Conservation (phyloP, 2,329 filamentous ascomycete species). For the Acephala macrosclerotiorum region DNA sequence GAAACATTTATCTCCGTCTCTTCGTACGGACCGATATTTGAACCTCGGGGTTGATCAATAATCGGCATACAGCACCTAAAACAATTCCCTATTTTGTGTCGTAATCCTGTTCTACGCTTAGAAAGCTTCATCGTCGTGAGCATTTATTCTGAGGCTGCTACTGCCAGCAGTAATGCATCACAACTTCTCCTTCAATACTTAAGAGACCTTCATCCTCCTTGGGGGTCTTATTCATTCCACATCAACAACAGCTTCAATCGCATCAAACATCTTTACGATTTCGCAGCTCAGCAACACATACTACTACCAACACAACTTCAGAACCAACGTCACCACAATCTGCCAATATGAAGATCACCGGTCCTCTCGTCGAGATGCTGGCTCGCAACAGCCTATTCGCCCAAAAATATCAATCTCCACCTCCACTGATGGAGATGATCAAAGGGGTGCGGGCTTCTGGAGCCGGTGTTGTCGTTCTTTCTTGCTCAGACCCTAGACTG, state of each 20-base stretch:
- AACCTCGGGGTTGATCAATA: not conserved
- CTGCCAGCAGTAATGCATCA: not conserved
- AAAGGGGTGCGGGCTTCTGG: constrained; percentile 24
- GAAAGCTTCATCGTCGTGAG: constrained; percentile 1
- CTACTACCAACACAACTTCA: not conserved
- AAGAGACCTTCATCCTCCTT: constrained; percentile 1
- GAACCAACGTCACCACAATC: not conserved
- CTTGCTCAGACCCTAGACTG: constrained; percentile 35
- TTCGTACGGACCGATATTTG: not conserved
- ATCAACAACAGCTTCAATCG: constrained; percentile 14
- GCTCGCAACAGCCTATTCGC: constrained; percentile 33
- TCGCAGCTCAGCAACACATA: not conserved
- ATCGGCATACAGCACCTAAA: not conserved
- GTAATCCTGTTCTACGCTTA: constrained; percentile 10
- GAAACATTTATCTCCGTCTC: constrained; percentile 2
- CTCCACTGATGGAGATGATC: constrained; percentile 29
- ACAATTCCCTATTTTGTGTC: not conserved
- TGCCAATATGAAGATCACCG: constrained; percentile 30
- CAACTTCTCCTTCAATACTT: constrained; percentile 2
- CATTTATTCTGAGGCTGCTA: constrained; percentile 8
- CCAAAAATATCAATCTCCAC: constrained; percentile 28
- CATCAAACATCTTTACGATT: not conserved
- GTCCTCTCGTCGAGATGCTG: constrained; percentile 33
- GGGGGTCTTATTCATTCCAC: constrained; percentile 5
- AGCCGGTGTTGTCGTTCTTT: constrained; percentile 32